A percentile compares a stretch with the other conserved stretches of the same genome.
Evolutionary conservation across 208 protist genomes (phyloP).

Genomic region (Leishmania arabica): DNA sequence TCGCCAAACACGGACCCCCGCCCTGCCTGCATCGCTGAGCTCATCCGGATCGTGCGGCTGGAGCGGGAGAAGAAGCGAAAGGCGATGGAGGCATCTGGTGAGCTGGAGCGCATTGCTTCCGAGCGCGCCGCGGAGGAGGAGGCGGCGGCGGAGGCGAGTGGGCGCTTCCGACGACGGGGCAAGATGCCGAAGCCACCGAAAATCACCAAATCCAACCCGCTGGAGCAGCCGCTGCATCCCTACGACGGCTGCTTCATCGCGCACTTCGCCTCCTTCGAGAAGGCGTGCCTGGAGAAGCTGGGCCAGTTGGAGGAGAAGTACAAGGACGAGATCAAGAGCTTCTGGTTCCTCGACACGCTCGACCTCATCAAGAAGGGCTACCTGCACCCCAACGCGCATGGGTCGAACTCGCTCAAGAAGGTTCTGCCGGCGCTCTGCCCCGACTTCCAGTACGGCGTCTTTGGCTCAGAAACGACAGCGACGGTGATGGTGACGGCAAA

Average conservation of each 20-base stretch:
- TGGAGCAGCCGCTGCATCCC: constrained; percentile 57
- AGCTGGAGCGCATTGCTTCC: constrained; percentile 40
- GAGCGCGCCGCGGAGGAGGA: constrained; percentile 28
- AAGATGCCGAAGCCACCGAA: constrained; percentile 41
- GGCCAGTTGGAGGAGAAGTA: constrained; percentile 70
- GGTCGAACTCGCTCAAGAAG: constrained; percentile 92
- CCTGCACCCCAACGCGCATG: constrained; percentile 81
- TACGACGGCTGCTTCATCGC: constrained; percentile 90
- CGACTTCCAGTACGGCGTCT: constrained; percentile 88
- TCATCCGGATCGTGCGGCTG: constrained; percentile 75
- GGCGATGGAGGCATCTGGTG: constrained; percentile 60
- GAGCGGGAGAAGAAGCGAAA: constrained; percentile 76
- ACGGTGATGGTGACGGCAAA: constrained; percentile 3
- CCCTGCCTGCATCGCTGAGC: constrained; percentile 59
- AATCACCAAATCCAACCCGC: constrained; percentile 40
- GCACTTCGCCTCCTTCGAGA: constrained; percentile 90
- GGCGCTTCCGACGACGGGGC: constrained; percentile 16
- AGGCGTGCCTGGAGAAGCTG: constrained; percentile 86
- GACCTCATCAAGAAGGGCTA: constrained; percentile 82
- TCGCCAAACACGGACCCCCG: constrained; percentile 85
- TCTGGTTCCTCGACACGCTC: constrained; percentile 90
- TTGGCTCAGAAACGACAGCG: constrained; percentile 48
- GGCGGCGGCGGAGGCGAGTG: constrained; percentile 22
- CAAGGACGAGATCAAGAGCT: constrained; percentile 80
- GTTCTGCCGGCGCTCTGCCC: constrained; percentile 86